A percentile compares a stretch with the other conserved stretches of the same genome.
Evolutionary conservation across 768 basidiomycete genomes (phyloP).

Genomic region (Calvatia gigantea): DNA sequence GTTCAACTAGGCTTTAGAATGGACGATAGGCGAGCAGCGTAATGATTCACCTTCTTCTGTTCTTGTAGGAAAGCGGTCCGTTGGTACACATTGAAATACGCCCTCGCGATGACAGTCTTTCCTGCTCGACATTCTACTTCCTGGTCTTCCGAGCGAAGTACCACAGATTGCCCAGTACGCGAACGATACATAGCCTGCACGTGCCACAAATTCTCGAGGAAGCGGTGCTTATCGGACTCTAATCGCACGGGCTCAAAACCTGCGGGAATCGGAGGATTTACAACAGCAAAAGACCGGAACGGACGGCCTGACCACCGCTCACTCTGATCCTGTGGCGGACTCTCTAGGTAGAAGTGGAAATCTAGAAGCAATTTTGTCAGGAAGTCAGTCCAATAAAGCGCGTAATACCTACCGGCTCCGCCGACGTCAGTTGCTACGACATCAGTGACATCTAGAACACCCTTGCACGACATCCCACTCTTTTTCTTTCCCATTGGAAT

Average conservation of each 20-base stretch:
- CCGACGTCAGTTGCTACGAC: constrained; percentile 82
- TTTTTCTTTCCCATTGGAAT: constrained; percentile 67
- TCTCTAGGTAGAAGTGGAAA: constrained; percentile 82
- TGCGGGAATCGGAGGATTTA: constrained; percentile 66
- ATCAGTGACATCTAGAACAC: constrained; percentile 80
- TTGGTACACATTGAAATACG: constrained; percentile 91
- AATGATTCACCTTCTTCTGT: constrained; percentile 61
- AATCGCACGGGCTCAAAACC: constrained; percentile 65
- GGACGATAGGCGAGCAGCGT: background rate
- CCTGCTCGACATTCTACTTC: constrained; percentile 72
- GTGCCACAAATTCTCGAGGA: constrained; percentile 87
- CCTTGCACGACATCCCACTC: constrained; percentile 81
- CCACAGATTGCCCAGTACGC: constrained; percentile 67
- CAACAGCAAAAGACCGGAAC: constrained; percentile 75
- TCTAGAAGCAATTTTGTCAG: constrained; percentile 40
- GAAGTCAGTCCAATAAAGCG: background rate
- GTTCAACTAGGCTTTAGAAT: constrained; percentile 6
- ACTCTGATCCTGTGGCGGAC: constrained; percentile 73
- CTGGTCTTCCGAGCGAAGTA: constrained; percentile 64
- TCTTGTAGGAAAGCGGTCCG: constrained; percentile 77
- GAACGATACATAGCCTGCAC: constrained; percentile 81
- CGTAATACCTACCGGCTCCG: constrained; percentile 62
- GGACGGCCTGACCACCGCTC: constrained; percentile 89
- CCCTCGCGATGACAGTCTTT: constrained; percentile 61
- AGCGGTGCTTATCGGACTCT: constrained; percentile 70